Percentiles rank a stretch among this genome's conserved stretches.
Evolutionary conservation across 352 stramenopile genomes (phyloP).

Genomic region (Phytophthora aleatoria): DNA sequence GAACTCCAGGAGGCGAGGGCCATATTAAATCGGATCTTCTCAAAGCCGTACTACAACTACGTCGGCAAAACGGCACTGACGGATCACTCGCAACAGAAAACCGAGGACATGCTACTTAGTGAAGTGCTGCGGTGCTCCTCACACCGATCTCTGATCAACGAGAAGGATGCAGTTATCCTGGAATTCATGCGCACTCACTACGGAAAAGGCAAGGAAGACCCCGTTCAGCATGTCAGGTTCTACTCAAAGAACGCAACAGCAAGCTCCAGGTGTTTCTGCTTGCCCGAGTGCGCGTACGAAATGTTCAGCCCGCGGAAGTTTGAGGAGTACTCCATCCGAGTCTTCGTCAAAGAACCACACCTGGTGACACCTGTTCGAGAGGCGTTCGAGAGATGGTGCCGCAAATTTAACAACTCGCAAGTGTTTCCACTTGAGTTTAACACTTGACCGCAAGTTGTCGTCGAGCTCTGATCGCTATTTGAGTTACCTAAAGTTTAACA

Average conservation of each 20-base stretch:
- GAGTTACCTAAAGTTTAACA: too few relatives aligned
- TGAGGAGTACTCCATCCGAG: slow-evolving; percentile 68
- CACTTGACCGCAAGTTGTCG: not conserved
- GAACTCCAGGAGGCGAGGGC: slow-evolving; percentile 50
- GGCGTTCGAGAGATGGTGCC: slow-evolving; percentile 58
- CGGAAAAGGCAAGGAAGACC: slow-evolving; percentile 81
- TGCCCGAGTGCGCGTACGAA: slow-evolving; percentile 60
- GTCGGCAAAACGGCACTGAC: slow-evolving; percentile 71
- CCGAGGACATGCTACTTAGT: slow-evolving; percentile 53
- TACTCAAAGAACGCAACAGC: slow-evolving; percentile 72
- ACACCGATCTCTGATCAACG: slow-evolving; percentile 33
- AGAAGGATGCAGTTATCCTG: slow-evolving; percentile 71
- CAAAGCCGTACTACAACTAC: slow-evolving; percentile 79
- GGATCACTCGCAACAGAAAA: slow-evolving; percentile 45
- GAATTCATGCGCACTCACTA: slow-evolving; percentile 83
- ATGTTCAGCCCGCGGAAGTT: slow-evolving; percentile 73
- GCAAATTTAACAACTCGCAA: slow-evolving; percentile 54
- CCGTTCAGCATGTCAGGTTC: slow-evolving; percentile 75
- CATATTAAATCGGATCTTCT: slow-evolving; percentile 67
- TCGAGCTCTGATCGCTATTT: too few relatives aligned
- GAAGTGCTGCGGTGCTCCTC: slow-evolving; percentile 64
- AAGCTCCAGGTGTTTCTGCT: slow-evolving; percentile 51
- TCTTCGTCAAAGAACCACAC: slow-evolving; percentile 69
- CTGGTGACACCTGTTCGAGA: slow-evolving; percentile 63
- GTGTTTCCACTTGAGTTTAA: slow-evolving; percentile 43